Conservation (phyloP, 176 grass and related monocot species). For the Musa acuminata region DNA sequence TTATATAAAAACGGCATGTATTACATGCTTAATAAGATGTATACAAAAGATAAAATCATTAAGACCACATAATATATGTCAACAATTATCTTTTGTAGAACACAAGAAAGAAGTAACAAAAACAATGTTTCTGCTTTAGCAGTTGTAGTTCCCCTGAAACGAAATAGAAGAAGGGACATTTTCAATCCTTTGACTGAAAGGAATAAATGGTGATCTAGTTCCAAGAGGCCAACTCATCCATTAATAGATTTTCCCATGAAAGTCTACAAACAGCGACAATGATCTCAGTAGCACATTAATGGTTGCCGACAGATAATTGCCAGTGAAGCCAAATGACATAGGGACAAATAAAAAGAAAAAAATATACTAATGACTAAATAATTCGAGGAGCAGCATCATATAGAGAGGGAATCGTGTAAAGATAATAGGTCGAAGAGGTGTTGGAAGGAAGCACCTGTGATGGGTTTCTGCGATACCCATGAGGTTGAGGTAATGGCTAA, state of each 20-base stretch:
- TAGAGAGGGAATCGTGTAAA: not conserved
- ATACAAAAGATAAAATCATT: not conserved
- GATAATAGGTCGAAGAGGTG: not conserved
- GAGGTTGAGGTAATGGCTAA: conserved; percentile 87
- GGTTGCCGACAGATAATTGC: not conserved
- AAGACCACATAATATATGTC: not conserved
- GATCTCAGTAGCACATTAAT: not conserved
- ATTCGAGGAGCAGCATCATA: not conserved
- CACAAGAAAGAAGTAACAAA: not conserved
- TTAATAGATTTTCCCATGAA: not conserved
- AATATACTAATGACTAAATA: not conserved
- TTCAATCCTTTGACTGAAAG: not conserved
- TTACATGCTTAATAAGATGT: too few species aligned
- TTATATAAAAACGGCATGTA: too few species aligned
- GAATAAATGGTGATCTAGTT: not conserved
- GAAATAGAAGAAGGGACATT: not conserved
- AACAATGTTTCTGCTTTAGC: too few species aligned
- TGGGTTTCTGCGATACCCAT: conserved; percentile 75
- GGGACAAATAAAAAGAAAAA: not conserved
- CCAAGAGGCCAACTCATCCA: not conserved
- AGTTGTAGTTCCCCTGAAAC: too few species aligned
- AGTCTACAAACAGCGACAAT: not conserved
- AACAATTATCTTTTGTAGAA: not conserved
- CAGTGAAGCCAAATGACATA: not conserved
- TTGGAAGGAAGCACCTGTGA: conserved; percentile 40